Conservation (phyloP, 257 asterid species). For the Capsicum baccatum region DNA sequence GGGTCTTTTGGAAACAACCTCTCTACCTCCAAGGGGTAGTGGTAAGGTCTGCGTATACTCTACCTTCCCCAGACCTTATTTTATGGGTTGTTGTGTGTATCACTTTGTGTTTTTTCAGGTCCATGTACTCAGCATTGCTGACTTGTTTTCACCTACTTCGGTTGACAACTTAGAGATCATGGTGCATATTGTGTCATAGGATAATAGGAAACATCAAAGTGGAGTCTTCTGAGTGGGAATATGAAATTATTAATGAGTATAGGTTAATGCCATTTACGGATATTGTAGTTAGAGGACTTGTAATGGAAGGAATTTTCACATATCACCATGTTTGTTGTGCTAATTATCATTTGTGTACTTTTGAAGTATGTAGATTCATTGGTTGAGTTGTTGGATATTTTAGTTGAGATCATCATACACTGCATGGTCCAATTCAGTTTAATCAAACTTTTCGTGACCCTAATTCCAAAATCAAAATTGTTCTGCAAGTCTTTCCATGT, state of each 20-base stretch:
- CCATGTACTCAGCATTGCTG: neutral
- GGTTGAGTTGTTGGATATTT: neutral
- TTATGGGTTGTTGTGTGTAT: neutral
- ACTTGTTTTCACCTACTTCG: neutral
- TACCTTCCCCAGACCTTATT: too few species aligned
- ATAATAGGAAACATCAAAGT: neutral
- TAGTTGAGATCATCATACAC: neutral
- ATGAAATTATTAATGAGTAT: neutral
- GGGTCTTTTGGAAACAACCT: too few species aligned
- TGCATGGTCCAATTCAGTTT: neutral
- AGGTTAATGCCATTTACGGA: neutral
- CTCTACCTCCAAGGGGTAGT: too few species aligned
- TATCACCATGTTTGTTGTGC: neutral
- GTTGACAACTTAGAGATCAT: constrained; percentile 7
- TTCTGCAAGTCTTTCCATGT: neutral
- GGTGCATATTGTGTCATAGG: constrained; percentile 10
- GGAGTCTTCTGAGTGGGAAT: neutral
- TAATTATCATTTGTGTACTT: neutral
- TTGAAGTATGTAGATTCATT: neutral
- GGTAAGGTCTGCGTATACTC: too few species aligned
- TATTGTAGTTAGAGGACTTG: neutral
- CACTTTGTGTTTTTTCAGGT: neutral
- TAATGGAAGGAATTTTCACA: neutral
- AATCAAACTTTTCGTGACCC: neutral
- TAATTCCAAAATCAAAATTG: neutral